Percentiles rank a stretch among this genome's conserved stretches.
phyloP scores from a whole-genome alignment of 1,284 basidiomycete genomes.

The Apiotrichum mycotoxinovorans region DNA sequence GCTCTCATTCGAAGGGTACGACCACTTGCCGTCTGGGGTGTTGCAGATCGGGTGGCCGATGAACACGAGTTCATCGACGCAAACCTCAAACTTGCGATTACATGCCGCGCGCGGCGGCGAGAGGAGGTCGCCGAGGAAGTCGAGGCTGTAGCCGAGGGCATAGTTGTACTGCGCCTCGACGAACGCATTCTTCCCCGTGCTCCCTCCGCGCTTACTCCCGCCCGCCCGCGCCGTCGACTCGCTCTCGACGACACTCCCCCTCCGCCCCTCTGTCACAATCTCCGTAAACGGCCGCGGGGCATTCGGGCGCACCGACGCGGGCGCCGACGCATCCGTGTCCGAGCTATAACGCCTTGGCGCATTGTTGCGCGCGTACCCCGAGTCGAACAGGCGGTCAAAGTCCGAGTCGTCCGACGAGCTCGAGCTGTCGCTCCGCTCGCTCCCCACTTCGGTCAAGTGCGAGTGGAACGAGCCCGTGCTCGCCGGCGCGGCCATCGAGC shows the following conservation, averaged over 20 bases:
- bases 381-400: slow-evolving; percentile 18
- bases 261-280: slow-evolving; percentile 2
- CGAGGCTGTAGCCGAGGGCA: slow-evolving; percentile 69
- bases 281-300: slow-evolving; percentile 9
- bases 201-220: slow-evolving; percentile 5
- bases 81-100: slow-evolving; percentile 89
- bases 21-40: slow-evolving; percentile 68
- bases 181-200: slow-evolving; percentile 1
- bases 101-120: slow-evolving; percentile 76
- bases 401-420: slow-evolving; percentile 24
- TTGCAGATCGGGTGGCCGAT: slow-evolving; percentile 89
- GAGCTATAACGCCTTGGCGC: slow-evolving; percentile 6
- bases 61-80: slow-evolving; percentile 90
- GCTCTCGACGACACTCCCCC: slow-evolving; percentile 8
- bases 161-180: slow-evolving; percentile 39
- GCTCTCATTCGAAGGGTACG: slow-evolving; percentile 29
- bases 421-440: background rate
- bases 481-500: background rate
- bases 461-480: slow-evolving; percentile 11
- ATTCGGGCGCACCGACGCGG: background rate
- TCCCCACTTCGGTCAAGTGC: slow-evolving; percentile 8
- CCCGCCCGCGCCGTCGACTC: slow-evolving; percentile 10
- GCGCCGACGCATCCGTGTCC: background rate
- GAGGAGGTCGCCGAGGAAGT: slow-evolving; percentile 76
- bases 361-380: background rate